Evolutionary conservation across 2,329 filamentous ascomycete species (phyloP), one percentile per base, ranked within the genome.

Genomic region (Calonectria henricotiae): DNA sequence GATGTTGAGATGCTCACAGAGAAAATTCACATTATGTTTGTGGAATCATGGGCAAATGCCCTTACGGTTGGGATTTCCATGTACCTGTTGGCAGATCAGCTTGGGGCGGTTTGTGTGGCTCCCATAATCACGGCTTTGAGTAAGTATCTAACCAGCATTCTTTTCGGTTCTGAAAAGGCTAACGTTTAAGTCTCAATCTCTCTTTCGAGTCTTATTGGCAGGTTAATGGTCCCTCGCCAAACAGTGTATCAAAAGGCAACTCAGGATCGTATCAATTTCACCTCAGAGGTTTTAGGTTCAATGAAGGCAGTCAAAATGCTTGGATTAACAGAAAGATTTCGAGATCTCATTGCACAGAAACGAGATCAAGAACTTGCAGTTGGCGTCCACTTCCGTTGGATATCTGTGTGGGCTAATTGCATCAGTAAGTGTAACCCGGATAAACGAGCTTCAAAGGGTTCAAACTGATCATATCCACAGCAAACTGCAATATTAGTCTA

Each of bases 291-390:
- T 2, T 67, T 82, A 7, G 69, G 77, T 4, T 80, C 78, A 0
- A 78, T 81, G 30, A 82, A 81, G 17, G 71, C 78, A 0, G 75
- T 81, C n/a, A 82, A 82, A 60, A 82, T 82, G 79, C 73, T 81
- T 1, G 80, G 80, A 0, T 72, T 78, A 8, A 74, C 79, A 1
- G 77, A 80, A 25, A 71, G 70, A 11, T 79, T 81, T 13, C 65
- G 69, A 2, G 61, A 63, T 2, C 64, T 79, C 0, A 77, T 81
- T 62, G 65, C 72, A 13, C 62, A 74, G 20, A 79, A 76, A 44
- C 72, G 79, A 12, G 71, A 76, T 13, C 63, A 79, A 2, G 79
- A 80, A 20, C 69, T 81, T 27, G 61, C 64, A 2, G 66, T 73
- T 0, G 77, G 77, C 1, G 79, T 79, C 55, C 71, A 75, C 7